phyloP scores from a whole-genome alignment of 805 yeast genomes.

The Metschnikowia bowlesiae region DNA sequence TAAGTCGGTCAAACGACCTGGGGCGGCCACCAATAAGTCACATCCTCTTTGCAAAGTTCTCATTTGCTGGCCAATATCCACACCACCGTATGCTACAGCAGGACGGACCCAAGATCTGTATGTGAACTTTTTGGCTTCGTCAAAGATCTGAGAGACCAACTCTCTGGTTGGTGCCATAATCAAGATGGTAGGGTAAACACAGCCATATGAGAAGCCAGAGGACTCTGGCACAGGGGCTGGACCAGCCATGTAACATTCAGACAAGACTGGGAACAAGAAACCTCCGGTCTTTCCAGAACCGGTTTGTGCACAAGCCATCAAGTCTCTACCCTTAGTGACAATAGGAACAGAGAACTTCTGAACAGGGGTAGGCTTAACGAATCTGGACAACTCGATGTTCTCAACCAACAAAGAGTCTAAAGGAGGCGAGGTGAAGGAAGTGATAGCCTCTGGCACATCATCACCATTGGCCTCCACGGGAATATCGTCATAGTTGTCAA shows the following conservation, averaged over 20 bases:
- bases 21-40: constrained; percentile 95
- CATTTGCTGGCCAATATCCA: constrained; percentile 84
- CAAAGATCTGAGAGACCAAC: constrained; percentile 93
- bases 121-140: constrained; percentile 91
- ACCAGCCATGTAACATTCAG: constrained; percentile 84
- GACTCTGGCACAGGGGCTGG: constrained; percentile 61
- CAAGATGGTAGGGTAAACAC: constrained; percentile 91
- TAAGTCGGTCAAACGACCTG: constrained; percentile 97
- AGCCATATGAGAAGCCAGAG: constrained; percentile 56
- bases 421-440: constrained; percentile 86
- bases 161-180: constrained; percentile 99
- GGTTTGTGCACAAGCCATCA: constrained; percentile 97
- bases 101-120: constrained; percentile 99
- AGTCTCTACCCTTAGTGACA: constrained; percentile 82
- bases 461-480: constrained; percentile 98
- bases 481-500: constrained; percentile 96
- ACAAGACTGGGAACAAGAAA: constrained; percentile 93
- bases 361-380: constrained; percentile 94
- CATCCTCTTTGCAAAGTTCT: constrained; percentile 90
- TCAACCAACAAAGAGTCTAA: constrained; percentile 80
- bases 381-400: constrained; percentile 83
- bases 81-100: constrained; percentile 97
- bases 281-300: constrained; percentile 99
- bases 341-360: constrained; percentile 93
- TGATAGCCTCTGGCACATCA: constrained; percentile 89